Base-by-base conservation (phyloP, 352 stramenopile genomes). In the Labyrinthula sp. region DNA sequence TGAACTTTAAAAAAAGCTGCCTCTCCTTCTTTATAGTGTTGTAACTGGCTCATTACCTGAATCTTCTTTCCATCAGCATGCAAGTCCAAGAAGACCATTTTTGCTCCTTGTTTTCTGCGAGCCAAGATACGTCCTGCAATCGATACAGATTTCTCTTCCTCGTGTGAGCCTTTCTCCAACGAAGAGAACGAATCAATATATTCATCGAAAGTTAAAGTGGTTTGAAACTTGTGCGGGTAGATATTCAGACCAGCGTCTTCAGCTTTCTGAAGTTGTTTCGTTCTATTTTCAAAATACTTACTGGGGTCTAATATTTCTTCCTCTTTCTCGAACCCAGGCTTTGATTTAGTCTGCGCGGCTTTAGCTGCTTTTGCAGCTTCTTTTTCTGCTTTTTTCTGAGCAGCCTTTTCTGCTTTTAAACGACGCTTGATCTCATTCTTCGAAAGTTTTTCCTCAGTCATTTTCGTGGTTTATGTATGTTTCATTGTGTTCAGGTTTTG, bases 211-310 rank as follows among this genome's bases (percentile, higher is more conserved):
- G 78, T 79, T 27, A 71, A 78, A 39, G 75, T 75, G 1, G 93
- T 81, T 28, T 89, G 58, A 63, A 97, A 99, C 69, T 97, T 97
- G 77, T 97, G 88, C 21, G 90, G 90, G 65, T 95, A 99, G 23
- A 80, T 73, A 65, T 91, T 93, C 9, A 75, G 57, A 25, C 82
- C 87, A 14, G 83, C 65, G 41, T 69, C 71, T 60, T 95, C 74
- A 12, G 92, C 68, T 46, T 87, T 73, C 17, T 67, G 63, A 4
- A 95, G 65, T 45, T 74, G 66, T 40, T 30, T 28, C 54, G 85
- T 72, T 45, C 89, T 76, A 64, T 95, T 95, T 26, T 81, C 77
- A 61, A 93, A 93, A 72, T 95, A 99, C 45, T 91, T 82, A 28
- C 75, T 93, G 1, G 89, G 87, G 63, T 96, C 85, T 18, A 96